These are phyloP conservation scores for Cylindrotheca fusiformis DNA, from an alignment of 108 stramenopile species.

Conservation along the genomic window DNA sequence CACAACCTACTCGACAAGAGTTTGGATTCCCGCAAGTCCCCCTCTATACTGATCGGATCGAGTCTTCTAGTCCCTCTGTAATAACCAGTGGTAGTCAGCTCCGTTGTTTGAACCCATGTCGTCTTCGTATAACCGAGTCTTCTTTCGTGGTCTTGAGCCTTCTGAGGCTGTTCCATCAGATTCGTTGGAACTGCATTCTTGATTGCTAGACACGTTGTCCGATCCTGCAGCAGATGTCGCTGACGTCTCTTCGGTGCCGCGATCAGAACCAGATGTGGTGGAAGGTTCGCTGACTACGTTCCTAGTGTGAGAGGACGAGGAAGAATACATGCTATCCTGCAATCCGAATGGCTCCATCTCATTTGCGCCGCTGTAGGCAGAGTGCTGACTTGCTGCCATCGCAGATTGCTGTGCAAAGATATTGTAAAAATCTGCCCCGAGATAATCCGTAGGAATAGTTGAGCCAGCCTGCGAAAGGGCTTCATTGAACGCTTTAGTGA, in stretches of 20 bases:
- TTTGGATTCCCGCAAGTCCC: neutral
- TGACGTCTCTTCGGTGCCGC: slow-evolving; percentile 9
- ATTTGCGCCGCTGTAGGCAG: slow-evolving; percentile 29
- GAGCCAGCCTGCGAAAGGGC: neutral
- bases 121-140: neutral
- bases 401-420: slow-evolving; percentile 50
- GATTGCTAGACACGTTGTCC: neutral
- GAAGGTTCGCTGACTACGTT: slow-evolving; percentile 5
- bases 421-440: slow-evolving; percentile 36
- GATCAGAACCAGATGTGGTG: slow-evolving; percentile 7
- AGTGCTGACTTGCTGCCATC: slow-evolving; percentile 39
- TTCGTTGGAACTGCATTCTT: too few species aligned
- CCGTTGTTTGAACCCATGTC: neutral
- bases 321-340: neutral
- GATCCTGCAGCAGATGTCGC: neutral
- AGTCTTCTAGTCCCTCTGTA: neutral
- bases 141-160: slow-evolving; percentile 8
- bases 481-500: slow-evolving; percentile 14
- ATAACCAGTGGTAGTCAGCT: neutral
- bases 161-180: slow-evolving; percentile 16
- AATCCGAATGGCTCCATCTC: neutral
- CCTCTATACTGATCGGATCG: neutral
- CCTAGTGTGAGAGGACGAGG: neutral
- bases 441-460: neutral
- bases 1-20: neutral